Evolutionary conservation across 2,329 filamentous ascomycete genomes (phyloP), one percentile per base, ranked within the genome.

Genomic region (Ascosphaera aggregata): DNA sequence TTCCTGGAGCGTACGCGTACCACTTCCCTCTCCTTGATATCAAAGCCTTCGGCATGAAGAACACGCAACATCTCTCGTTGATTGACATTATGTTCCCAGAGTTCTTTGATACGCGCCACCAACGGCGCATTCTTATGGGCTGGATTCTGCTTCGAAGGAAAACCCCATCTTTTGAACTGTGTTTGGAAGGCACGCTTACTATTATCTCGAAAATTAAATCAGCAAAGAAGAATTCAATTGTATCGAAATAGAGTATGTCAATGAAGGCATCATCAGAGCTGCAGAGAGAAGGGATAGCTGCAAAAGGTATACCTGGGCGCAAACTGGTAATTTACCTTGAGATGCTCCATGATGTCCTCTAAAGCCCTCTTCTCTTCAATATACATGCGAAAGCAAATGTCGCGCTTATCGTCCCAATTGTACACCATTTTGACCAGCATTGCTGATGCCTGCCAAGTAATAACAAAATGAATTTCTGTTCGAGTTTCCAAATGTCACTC

Each of bases 121-220:
- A 86, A 66, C 18, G 61, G 62, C 11, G 65, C 61, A 51, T 82
- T 76, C 49, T 77, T 78, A 51, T 82, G 71, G 1, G 74, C 73
- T 1, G 73, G 73, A 43, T 75, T 73, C 47, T 79, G 73, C 53
- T 81, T 81, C 42, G 67, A 70, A 11, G 80, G 79, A 47, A 89
- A 86, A 5, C 71, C 68, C 81, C 81, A 89, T 52, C 71, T 65
- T 50, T 73, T 76, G 56, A 84, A 80, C 47, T 82, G 76, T 2
- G 66, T 72, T 54, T 82, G 78, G 44, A 76, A 81, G 34, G 76
- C 74, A 43, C 79, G 73, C 61, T 80, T 81, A 54, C 79, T 80
- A 55, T n/a, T 20, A 31, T 22, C n/a, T 18, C 13, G 35, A 32
- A 36, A 17, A 7, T 38, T 9, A n/a, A n/a, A n/a, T n/a, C n/a